phyloP scores from a whole-genome alignment of 202 grass and related monocot species.

The Schoenoplectus triqueter region DNA sequence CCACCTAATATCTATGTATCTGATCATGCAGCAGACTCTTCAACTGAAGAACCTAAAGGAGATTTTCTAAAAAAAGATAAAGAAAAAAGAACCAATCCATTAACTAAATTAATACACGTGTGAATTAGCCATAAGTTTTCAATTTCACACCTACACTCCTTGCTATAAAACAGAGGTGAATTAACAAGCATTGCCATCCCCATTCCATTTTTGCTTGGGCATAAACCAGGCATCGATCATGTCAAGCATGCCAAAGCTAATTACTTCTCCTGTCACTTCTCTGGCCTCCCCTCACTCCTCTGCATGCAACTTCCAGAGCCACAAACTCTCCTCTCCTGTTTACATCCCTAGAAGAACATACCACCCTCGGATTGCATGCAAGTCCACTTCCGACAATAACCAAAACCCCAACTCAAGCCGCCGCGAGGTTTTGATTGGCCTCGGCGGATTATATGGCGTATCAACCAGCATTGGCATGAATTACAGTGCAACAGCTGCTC shows the following conservation, averaged over 20 bases:
- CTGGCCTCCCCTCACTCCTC: constrained; percentile 9
- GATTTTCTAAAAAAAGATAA: not conserved
- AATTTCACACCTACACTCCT: constrained; percentile 20
- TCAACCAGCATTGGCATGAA: constrained; percentile 36
- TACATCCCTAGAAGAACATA: not conserved
- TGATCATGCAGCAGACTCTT: not conserved
- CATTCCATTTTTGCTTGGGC: not conserved
- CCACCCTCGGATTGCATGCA: constrained; percentile 43
- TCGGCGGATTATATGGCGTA: constrained; percentile 42
- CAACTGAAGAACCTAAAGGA: not conserved
- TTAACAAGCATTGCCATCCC: not conserved
- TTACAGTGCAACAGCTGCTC: constrained; percentile 40
- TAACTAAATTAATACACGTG: constrained; percentile 6
- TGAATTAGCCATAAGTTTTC: constrained; percentile 11
- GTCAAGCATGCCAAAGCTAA: constrained; percentile 24
- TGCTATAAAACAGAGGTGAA: constrained; percentile 20
- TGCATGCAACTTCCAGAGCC: constrained; percentile 37
- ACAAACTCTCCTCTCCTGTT: not conserved
- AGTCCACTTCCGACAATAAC: not conserved
- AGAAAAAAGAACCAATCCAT: not conserved
- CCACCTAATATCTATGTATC: not conserved
- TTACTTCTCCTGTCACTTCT: not conserved
- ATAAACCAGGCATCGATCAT: constrained; percentile 16
- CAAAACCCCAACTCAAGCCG: constrained; percentile 42
- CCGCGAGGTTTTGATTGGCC: constrained; percentile 60